Evolutionary conservation across 257 asterid species (phyloP), one percentile per base, ranked within the genome.

Genomic region (Solanum medicagineum): DNA sequence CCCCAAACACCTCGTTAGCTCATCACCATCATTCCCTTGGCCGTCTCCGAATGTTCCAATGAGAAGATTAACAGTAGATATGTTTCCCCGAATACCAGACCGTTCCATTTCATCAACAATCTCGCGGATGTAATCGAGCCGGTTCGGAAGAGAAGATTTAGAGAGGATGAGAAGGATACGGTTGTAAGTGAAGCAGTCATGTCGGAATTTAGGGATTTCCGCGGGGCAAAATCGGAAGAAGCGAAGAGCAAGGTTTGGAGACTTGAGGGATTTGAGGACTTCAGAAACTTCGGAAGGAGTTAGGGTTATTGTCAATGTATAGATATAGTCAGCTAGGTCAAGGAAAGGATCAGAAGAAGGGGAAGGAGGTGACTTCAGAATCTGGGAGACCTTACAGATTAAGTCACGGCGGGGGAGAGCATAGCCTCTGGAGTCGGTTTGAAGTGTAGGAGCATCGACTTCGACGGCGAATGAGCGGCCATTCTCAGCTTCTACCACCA

Each of bases 381-480:
- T 90, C 3, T 90, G 87, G 54, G 93, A 85, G 55, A 93, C 93
- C 84, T 87, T 90, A 92, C 95, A 94, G 84, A 96, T 94, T 87
- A 96, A 93, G 84, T 95, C 95, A 59, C 92, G 97, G 87, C 99
- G 98, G 36, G 98, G 99, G 19, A 96, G 95, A n/a, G 92, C 91
- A 85, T 94, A 93, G 88, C 99, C 99, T 80, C 98, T 91, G 84
- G 90, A 91, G 90, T 96, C 99, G 86, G 90, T 79, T 80, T 86
- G 84, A 87, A 89, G 85, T 32, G 86, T 53, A 66, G 97, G 95
- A 53, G 93, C 54, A 7, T 90, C 69, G 69, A 94, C 95, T 87
- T 94, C 94, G 19, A 96, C 91, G 83, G 96, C 93, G 85, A 95
- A 90, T 49, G 91, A 88, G 22, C 94, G 93, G 81, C 98, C 97